Evolutionary conservation across 441 rosid species (phyloP).

Genomic region (Flueggea neowawraea): DNA sequence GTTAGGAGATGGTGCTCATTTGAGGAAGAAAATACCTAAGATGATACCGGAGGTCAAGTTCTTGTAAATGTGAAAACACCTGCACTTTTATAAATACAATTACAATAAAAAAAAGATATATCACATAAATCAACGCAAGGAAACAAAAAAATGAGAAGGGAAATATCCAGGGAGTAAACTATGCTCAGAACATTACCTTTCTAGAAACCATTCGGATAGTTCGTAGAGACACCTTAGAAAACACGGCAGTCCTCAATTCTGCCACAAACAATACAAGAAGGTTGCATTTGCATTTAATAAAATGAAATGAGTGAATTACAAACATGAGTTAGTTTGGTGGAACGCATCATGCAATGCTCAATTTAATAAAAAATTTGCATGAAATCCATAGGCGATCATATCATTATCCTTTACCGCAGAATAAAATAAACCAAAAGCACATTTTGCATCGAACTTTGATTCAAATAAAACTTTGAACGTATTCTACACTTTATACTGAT

Average conservation of each 20-base stretch:
- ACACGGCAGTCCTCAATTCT: slow-evolving; percentile 89
- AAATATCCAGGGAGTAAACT: background rate
- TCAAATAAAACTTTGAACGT: no score
- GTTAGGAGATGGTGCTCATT: background rate
- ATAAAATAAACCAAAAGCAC: background rate
- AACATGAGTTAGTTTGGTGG: no score
- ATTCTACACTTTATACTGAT: no score
- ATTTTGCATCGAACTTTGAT: no score
- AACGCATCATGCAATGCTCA: no score
- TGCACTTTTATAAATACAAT: slow-evolving; percentile 18
- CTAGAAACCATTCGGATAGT: slow-evolving; percentile 84
- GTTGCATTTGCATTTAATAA: no score
- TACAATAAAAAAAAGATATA: background rate
- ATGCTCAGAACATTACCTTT: slow-evolving; percentile 40
- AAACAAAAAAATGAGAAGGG: background rate
- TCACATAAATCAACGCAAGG: background rate
- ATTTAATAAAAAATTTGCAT: background rate
- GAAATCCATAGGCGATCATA: background rate
- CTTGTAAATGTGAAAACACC: slow-evolving; percentile 90
- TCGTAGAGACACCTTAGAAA: slow-evolving; percentile 82
- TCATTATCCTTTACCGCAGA: background rate
- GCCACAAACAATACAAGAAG: slow-evolving; percentile 16
- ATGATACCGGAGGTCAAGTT: slow-evolving; percentile 83
- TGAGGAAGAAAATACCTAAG: slow-evolving; percentile 53
- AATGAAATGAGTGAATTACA: no score